Conservation (phyloP, 768 basidiomycete species). For the Boletus barrowsii region DNA sequence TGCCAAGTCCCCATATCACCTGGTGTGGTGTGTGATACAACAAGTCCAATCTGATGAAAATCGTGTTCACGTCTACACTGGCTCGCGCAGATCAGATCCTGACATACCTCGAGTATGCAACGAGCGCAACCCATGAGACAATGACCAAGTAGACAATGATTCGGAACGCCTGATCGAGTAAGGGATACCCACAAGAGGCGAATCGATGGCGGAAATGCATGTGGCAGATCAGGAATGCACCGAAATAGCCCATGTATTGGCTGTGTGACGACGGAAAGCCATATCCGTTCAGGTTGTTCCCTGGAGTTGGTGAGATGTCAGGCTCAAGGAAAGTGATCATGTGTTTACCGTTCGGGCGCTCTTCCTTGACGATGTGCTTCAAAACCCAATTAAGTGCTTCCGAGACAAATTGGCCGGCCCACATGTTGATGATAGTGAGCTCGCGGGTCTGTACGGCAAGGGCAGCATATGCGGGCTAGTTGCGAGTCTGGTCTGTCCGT, state of each 20-base stretch:
- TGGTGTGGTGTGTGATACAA: slow-evolving; percentile 74
- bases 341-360: slow-evolving; percentile 60
- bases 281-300: slow-evolving; percentile 50
- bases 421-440: slow-evolving; percentile 78
- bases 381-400: slow-evolving; percentile 69
- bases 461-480: slow-evolving; percentile 74
- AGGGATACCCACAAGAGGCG: slow-evolving; percentile 43
- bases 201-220: slow-evolving; percentile 69
- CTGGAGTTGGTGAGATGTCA: slow-evolving; percentile 11
- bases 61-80: background rate
- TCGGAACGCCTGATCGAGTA: slow-evolving; percentile 55
- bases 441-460: slow-evolving; percentile 75
- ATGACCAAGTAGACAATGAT: slow-evolving; percentile 47
- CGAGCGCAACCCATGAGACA: slow-evolving; percentile 53
- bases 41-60: slow-evolving; percentile 52
- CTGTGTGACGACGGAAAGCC: slow-evolving; percentile 89
- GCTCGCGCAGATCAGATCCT: background rate
- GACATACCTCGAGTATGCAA: slow-evolving; percentile 76
- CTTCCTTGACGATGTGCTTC: slow-evolving; percentile 65
- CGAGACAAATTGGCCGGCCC: slow-evolving; percentile 72
- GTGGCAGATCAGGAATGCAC: slow-evolving; percentile 73
- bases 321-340: background rate
- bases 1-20: slow-evolving; percentile 68
- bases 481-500: slow-evolving; percentile 3
- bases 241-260: slow-evolving; percentile 88